Percentiles rank a stretch among this genome's conserved stretches.
phyloP scores from a whole-genome alignment of 1,284 basidiomycete species.

The Naganishia albida region DNA sequence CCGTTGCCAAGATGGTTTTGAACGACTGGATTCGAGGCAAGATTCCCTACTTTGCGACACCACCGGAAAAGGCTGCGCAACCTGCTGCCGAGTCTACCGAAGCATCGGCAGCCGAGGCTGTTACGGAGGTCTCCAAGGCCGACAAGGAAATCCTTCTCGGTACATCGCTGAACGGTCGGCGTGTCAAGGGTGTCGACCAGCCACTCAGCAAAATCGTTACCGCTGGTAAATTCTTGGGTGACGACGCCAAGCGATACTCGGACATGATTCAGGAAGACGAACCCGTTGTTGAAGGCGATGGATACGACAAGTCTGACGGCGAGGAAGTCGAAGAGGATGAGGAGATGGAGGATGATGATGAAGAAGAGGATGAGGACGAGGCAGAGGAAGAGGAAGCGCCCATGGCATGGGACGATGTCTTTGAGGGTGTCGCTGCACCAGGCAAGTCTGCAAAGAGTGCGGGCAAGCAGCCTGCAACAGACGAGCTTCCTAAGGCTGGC shows the following conservation, averaged over 20 bases:
- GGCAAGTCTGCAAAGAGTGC: constrained; percentile 25
- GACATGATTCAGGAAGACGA: constrained; percentile 46
- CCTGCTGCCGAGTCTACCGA: constrained; percentile 34
- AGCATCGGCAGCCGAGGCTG: constrained; percentile 38
- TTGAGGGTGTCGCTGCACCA: constrained; percentile 40
- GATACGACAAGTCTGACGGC: constrained; percentile 52
- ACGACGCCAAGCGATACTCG: constrained; percentile 52
- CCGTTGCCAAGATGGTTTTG: constrained; percentile 90
- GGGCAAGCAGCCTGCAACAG: constrained; percentile 25
- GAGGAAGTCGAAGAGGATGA: constrained; percentile 60
- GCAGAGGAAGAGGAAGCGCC: constrained; percentile 56
- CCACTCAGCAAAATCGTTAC: constrained; percentile 61
- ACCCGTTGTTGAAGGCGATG: constrained; percentile 41
- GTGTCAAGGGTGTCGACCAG: constrained; percentile 61
- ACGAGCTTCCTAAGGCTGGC: constrained; percentile 34
- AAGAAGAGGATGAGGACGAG: constrained; percentile 53
- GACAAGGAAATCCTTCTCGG: constrained; percentile 50
- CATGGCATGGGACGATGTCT: constrained; percentile 83
- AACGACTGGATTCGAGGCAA: constrained; percentile 98
- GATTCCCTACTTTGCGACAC: constrained; percentile 57
- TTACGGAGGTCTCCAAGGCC: constrained; percentile 34
- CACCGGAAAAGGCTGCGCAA: constrained; percentile 54
- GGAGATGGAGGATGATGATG: constrained; percentile 49
- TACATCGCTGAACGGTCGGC: constrained; percentile 52
- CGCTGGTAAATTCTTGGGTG: constrained; percentile 58